Evolutionary conservation across 225 moss, liverwort and hornwort genomes (phyloP).

Genomic region (Thuidium tamariscinum): DNA sequence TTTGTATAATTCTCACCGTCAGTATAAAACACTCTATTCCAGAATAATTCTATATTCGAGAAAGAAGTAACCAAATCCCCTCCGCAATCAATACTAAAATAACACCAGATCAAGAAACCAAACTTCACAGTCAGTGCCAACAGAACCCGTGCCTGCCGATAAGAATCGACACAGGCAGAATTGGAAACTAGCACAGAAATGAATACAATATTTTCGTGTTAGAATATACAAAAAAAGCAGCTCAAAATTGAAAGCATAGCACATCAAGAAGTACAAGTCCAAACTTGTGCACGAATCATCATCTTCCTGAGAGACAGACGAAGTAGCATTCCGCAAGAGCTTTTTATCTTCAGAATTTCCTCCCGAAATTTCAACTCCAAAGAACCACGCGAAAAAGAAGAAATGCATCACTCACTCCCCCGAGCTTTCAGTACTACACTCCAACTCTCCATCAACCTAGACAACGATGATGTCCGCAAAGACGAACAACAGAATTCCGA

Average conservation of each 20-base stretch:
- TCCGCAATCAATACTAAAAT: not conserved
- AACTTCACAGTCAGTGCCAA: not conserved
- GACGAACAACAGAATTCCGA: not conserved
- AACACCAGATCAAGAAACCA: not conserved
- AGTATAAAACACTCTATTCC: not conserved
- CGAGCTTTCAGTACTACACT: not conserved
- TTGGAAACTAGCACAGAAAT: not conserved
- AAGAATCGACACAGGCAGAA: not conserved
- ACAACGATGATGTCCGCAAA: not conserved
- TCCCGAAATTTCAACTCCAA: not conserved
- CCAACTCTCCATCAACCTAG: not conserved
- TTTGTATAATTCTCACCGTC: not conserved
- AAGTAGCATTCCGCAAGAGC: not conserved
- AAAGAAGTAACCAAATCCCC: not conserved
- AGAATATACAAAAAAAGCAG: not conserved
- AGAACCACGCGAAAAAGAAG: not conserved
- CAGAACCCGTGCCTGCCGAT: not conserved
- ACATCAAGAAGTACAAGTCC: too few relatives aligned
- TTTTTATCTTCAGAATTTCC: not conserved
- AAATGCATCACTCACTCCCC: not conserved
- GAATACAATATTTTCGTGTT: not conserved
- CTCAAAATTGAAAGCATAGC: not conserved
- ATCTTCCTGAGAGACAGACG: not conserved
- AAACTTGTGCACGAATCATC: not conserved
- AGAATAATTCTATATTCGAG: not conserved